Base-by-base conservation (phyloP, 2,329 filamentous ascomycete genomes). In the Corinectria fuckeliana region DNA sequence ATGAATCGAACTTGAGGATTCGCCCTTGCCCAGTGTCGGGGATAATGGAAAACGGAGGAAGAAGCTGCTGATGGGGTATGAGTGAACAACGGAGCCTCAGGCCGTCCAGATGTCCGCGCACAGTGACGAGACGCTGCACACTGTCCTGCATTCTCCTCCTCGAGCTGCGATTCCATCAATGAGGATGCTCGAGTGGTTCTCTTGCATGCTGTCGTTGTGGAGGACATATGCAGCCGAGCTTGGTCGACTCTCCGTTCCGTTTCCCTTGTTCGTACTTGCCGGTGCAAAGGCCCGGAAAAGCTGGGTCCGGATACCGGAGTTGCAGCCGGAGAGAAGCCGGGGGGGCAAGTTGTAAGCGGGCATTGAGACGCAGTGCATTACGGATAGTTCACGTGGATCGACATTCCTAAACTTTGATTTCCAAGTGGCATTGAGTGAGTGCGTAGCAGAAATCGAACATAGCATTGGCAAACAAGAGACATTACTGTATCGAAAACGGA, bases 301-400 rank as follows among this genome's bases (percentile, higher is more conserved):
- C 54, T 69, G 67, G 67, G 67, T 67, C 68, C 67, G 65, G 67
- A 18, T 50, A 60, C 66, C 66, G 64, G 65, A 63, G 49, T 45
- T 47, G 42, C 45, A 56, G 53, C 60, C 65, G 60, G 60, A 26
- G 21, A 30, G 10, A 13, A 26, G 14, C 44, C 18, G 11, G 26
- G 44, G 44, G n/a, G n/a, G n/a, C n/a, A n/a, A 48, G 44, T 20
- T 38, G 32, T 14, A 34, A 25, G 9, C 25, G 18, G 23, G 20
- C n/a, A 30, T 34, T 21, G 18, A 36, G 34, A 14, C 42, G 42
- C 42, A 44, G 14, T 45, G 23, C 25, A 28, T 28, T 45, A 45
- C 42, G 42, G 42, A 26, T 45, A 25, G 10, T 10, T 28, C 28
- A 13, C 42, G 13, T 45, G 42, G 42, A 28, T 30, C 28, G 10